phyloP scores from a whole-genome alignment of 768 basidiomycete genomes.

The Myochromella boudieri region DNA sequence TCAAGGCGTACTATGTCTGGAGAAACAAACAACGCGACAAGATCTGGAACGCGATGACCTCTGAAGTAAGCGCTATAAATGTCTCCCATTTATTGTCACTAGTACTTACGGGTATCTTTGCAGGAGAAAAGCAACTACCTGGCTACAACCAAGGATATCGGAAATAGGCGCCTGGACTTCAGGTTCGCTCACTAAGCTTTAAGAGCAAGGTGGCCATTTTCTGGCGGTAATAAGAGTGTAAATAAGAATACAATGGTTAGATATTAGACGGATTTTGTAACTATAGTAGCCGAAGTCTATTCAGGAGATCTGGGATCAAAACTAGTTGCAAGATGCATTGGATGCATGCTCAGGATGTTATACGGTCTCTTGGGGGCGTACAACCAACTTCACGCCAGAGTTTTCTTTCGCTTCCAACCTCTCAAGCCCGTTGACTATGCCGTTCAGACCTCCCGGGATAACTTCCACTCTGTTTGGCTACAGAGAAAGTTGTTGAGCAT shows the following conservation, averaged over 20 bases:
- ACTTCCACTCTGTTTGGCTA: slow-evolving; percentile 46
- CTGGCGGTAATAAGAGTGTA: too few relatives aligned
- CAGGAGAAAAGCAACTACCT: slow-evolving; percentile 59
- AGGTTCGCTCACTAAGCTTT: slow-evolving; percentile 53
- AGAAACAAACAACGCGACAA: slow-evolving; percentile 52
- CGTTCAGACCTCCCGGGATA: slow-evolving; percentile 44
- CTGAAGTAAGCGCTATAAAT: slow-evolving; percentile 32
- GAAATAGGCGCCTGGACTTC: slow-evolving; percentile 64
- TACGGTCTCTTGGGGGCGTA: slow-evolving; percentile 27
- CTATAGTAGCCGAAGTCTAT: too few relatives aligned
- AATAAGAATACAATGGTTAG: too few relatives aligned
- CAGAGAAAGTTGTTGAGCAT: too few relatives aligned
- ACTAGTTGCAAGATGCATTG: too few relatives aligned
- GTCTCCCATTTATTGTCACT: not conserved
- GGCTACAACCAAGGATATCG: slow-evolving; percentile 54
- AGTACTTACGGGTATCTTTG: not conserved
- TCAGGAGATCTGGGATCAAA: too few relatives aligned
- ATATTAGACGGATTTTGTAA: too few relatives aligned
- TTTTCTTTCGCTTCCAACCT: slow-evolving; percentile 38
- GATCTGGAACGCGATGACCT: slow-evolving; percentile 58
- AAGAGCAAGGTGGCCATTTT: too few relatives aligned
- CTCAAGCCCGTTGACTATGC: slow-evolving; percentile 40
- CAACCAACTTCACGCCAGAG: slow-evolving; percentile 45
- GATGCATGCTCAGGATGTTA: too few relatives aligned
- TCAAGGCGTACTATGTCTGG: slow-evolving; percentile 58